Evolutionary conservation across 1,139 yeast species (phyloP), one percentile per base, ranked within the genome.

Genomic region (Suhomyces terraborum): DNA sequence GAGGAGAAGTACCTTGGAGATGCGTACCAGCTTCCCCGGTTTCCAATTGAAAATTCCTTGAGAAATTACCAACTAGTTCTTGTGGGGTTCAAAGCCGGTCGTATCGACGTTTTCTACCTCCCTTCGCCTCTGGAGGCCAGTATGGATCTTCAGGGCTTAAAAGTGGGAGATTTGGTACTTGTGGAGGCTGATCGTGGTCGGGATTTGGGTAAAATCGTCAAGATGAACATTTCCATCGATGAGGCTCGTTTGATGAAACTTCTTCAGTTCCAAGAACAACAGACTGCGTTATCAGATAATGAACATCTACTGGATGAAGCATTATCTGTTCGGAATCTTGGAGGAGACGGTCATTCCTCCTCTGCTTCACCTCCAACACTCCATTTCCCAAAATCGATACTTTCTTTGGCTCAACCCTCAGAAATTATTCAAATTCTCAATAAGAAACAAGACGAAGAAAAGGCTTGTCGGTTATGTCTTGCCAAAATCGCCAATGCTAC

Each of bases 101-200:
- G 96, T 46, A 69, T 86, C 47, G 98, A 93, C 59, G 86, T 91
- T 3, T 82, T 88, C 51, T 84, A 84, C 53, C 67, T 84, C 12
- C 84, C 91, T 2, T 64, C 67, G 16, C 40, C 43, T 37, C 25
- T 28, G 22, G 37, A 31, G 7, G 25, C 30, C 13, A 26, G 32
- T 13, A 37, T 46, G 17, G 59, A 58, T 14, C 45, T 53, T 36
- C 36, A 45, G 20, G 46, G 52, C 28, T 52, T 66, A 28, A 69
- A 75, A 35, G 65, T 79, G 13, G 86, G 87, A 20, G 97, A 89
- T 59, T 75, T 89, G 58, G 96, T 93, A 10, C 83, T 91, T 51
- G 96, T 91, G 27, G 98, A 93, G 61, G 98, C 98, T n/a, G 98
- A 93, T 60, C 75, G 98, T 37, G 98, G 98, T 30, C 75, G 86